Evolutionary conservation across 495 filamentous ascomycete genomes (phyloP), one percentile per base, ranked within the genome.

Genomic region (Aspergillus hancockii): DNA sequence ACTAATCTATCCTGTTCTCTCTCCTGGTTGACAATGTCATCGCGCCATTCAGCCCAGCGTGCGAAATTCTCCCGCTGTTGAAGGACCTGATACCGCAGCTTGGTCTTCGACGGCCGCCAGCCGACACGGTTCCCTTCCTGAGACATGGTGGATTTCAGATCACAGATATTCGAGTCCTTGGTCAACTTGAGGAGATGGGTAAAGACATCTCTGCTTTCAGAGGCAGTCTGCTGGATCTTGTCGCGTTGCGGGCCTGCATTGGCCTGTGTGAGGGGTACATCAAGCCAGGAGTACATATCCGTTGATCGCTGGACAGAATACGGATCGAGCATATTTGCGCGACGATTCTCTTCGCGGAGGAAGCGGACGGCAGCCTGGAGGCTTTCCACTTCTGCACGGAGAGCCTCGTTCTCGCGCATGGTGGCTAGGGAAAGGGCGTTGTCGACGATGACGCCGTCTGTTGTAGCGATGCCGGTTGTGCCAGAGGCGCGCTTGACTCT

Each of bases 341-440:
- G 83, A n/a, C 83, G 76, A 67, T 86, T 91, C 55, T 94, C 91
- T 56, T 91, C 87, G 23, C 90, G 83, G 22, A 96, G 75, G 73
- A 86, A 93, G 47, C 88, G 85, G 16, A 97, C 85, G 0, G 91
- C 86, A 2, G 87, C 83, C 71, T 92, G 85, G 8, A 96, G 81
- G 55, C 76, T 81, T 21, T 76, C 67, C 43, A 96, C 91, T 56
- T 92, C 86, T 21, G 79, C 73, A 60, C 86, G 88, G 28, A 93
- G 85, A 16, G 75, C 72, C 58, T 91, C 85, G 74, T 91, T 90
- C 75, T 94, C 88, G 30, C 86, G 80, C 41, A 90, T 86, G 0
- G 89, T 88, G 18, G 78, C 79, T 7, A 79, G 65, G 23, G 78
- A 83, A 23, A 70, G 67, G 54, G 73, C 73, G 18, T 63, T 73